Evolutionary conservation across 352 stramenopile genomes (phyloP).

Genomic region (Globisporangium camurandrum): DNA sequence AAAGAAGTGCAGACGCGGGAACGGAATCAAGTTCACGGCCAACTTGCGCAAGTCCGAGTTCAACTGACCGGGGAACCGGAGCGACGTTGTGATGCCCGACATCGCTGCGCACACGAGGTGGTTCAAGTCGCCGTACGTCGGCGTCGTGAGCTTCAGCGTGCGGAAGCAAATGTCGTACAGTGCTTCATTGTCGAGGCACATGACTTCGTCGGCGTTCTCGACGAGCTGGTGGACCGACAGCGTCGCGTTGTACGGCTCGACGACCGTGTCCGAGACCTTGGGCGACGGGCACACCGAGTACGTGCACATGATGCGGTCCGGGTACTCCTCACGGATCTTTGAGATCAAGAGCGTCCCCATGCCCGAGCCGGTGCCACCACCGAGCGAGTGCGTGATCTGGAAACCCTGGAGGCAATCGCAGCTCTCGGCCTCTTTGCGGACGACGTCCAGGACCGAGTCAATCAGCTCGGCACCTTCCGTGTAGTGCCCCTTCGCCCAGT

Average conservation of each 20-base stretch:
- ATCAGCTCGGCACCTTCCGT: slow-evolving; percentile 98
- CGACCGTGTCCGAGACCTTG: slow-evolving; percentile 98
- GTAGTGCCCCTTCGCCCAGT: slow-evolving; percentile 99
- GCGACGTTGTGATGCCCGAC: slow-evolving; percentile 97
- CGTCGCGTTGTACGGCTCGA: slow-evolving; percentile 99
- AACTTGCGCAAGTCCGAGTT: slow-evolving; percentile 99
- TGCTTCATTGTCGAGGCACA: slow-evolving; percentile 99
- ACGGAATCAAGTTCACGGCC: slow-evolving; percentile 98
- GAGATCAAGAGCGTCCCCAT: slow-evolving; percentile 99
- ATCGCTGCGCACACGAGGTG: slow-evolving; percentile 98
- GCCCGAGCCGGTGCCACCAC: slow-evolving; percentile 97
- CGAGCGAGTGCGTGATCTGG: slow-evolving; percentile 99
- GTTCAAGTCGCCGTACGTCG: slow-evolving; percentile 98
- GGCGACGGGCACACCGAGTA: slow-evolving; percentile 98
- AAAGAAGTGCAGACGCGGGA: slow-evolving; percentile 99
- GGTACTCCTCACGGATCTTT: slow-evolving; percentile 98
- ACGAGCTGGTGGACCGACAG: slow-evolving; percentile 99
- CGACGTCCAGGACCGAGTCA: slow-evolving; percentile 97
- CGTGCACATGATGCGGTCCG: slow-evolving; percentile 98
- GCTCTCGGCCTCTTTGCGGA: slow-evolving; percentile 96
- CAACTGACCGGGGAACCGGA: slow-evolving; percentile 98
- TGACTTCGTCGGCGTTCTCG: slow-evolving; percentile 99
- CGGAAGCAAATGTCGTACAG: slow-evolving; percentile 99
- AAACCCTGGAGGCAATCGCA: slow-evolving; percentile 99
- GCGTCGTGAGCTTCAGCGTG: slow-evolving; percentile 98